These are phyloP conservation scores for Salix brachista DNA, from an alignment of 345 rosid species.

Conservation along the genomic window DNA sequence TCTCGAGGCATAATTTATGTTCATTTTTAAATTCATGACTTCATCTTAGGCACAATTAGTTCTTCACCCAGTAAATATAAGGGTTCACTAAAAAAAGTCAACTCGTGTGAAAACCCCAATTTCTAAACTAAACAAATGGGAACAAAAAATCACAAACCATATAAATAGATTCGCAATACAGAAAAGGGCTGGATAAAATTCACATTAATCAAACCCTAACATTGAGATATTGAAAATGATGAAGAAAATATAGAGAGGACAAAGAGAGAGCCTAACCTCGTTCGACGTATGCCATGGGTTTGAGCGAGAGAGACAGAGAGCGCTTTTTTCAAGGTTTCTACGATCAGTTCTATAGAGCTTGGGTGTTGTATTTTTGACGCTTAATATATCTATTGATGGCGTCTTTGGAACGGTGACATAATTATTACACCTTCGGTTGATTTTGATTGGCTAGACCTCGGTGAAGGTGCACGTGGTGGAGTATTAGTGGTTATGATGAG, in stretches of 20 bases:
- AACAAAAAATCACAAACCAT: not conserved
- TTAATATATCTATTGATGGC: not conserved
- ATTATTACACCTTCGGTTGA: not conserved
- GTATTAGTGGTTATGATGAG: not conserved
- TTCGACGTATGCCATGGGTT: constrained; percentile 22
- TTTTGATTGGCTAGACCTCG: not conserved
- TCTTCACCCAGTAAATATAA: not conserved
- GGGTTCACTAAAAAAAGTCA: not conserved
- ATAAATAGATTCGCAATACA: not conserved
- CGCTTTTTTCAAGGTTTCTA: not conserved
- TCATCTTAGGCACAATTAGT: not conserved
- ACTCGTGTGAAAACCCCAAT: not conserved
- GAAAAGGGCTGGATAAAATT: not conserved
- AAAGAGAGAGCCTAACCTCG: constrained; percentile 12
- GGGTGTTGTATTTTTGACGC: not conserved
- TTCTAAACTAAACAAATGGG: not conserved
- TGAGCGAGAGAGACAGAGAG: not conserved
- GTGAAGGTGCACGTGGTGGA: not conserved
- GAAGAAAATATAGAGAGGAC: too few relatives aligned
- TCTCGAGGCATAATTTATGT: not conserved
- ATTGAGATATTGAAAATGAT: not conserved
- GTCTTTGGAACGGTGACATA: not conserved
- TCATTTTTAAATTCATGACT: not conserved
- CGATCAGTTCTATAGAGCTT: not conserved
- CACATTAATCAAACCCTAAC: not conserved